Percentiles rank a stretch among this genome's conserved stretches.
Conservation (phyloP, 2,329 filamentous ascomycete species). For the Trichoderma sp. region DNA sequence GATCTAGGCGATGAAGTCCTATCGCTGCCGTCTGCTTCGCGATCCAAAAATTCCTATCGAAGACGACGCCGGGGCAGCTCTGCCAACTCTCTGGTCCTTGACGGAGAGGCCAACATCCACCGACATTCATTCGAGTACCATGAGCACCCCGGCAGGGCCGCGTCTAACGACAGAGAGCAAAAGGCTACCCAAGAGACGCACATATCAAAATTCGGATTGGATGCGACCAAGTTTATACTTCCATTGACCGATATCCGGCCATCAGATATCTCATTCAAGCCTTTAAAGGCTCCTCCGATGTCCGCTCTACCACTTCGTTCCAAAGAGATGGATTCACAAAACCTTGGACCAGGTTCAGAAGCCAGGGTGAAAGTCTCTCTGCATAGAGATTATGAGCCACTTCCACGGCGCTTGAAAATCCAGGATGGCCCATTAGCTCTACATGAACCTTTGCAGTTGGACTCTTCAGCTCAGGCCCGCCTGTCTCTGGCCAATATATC, state of each 20-base stretch:
- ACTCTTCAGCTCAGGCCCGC: not conserved
- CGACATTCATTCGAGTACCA: not conserved
- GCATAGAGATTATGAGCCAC: not conserved
- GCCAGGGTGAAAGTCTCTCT: constrained; percentile 1
- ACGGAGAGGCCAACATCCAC: not conserved
- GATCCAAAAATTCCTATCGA: constrained; percentile 36
- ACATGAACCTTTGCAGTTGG: not conserved
- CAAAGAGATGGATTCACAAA: not conserved
- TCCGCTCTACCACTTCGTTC: not conserved
- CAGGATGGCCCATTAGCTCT: not conserved
- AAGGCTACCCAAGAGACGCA: not conserved
- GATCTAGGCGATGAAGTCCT: constrained; percentile 37
- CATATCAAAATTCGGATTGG: not conserved
- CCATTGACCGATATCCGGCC: constrained; percentile 1
- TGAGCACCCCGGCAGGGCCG: not conserved
- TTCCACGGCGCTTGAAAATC: not conserved
- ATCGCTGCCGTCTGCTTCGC: constrained; percentile 29
- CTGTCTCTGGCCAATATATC: not conserved
- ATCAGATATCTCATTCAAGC: constrained; percentile 4
- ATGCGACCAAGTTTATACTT: not conserved
- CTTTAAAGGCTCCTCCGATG: constrained; percentile 1
- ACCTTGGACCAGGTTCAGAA: too few relatives aligned
- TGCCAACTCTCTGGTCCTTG: not conserved
- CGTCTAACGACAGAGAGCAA: not conserved
- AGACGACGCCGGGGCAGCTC: constrained; percentile 35